phyloP scores from a whole-genome alignment of 805 yeast species.

The Komagataella pseudopastoris region DNA sequence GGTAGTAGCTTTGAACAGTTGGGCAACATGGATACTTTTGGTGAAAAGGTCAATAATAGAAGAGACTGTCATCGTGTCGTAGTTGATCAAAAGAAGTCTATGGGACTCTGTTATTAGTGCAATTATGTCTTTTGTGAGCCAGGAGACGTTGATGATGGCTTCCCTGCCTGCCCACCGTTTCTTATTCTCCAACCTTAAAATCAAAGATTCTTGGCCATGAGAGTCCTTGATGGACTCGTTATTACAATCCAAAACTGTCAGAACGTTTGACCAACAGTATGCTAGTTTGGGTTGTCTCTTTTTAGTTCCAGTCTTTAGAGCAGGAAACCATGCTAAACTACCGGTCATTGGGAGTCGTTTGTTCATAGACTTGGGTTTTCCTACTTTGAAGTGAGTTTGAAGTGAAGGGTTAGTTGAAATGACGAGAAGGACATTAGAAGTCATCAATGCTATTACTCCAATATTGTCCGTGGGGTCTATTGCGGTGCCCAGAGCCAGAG shows the following conservation, averaged over 20 bases:
- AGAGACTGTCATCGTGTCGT: slow-evolving; percentile 21
- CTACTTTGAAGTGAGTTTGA: slow-evolving; percentile 39
- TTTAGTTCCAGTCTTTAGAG: slow-evolving; percentile 14
- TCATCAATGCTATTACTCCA: slow-evolving; percentile 49
- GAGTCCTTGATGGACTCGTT: slow-evolving; percentile 16
- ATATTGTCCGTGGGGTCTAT: slow-evolving; percentile 38
- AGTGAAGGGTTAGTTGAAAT: slow-evolving; percentile 39
- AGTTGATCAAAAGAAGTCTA: slow-evolving; percentile 27
- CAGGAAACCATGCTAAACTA: slow-evolving; percentile 54
- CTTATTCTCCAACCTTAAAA: slow-evolving; percentile 22
- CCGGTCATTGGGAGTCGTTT: slow-evolving; percentile 23
- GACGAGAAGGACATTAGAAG: slow-evolving; percentile 33
- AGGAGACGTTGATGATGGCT: slow-evolving; percentile 37
- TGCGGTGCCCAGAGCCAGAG: slow-evolving; percentile 41
- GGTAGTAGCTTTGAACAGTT: neutral
- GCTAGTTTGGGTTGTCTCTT: slow-evolving; percentile 36
- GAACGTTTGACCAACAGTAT: slow-evolving; percentile 51
- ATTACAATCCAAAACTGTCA: slow-evolving; percentile 40
- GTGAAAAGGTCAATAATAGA: slow-evolving; percentile 23
- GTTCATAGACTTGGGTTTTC: slow-evolving; percentile 27
- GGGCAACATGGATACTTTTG: slow-evolving; percentile 18
- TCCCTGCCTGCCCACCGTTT: slow-evolving; percentile 32
- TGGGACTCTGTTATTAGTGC: slow-evolving; percentile 31
- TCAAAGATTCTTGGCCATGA: slow-evolving; percentile 10
- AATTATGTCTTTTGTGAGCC: slow-evolving; percentile 33